These are phyloP conservation scores for Mycena polygramma DNA, from an alignment of 768 basidiomycete genomes.

Conservation along the genomic window DNA sequence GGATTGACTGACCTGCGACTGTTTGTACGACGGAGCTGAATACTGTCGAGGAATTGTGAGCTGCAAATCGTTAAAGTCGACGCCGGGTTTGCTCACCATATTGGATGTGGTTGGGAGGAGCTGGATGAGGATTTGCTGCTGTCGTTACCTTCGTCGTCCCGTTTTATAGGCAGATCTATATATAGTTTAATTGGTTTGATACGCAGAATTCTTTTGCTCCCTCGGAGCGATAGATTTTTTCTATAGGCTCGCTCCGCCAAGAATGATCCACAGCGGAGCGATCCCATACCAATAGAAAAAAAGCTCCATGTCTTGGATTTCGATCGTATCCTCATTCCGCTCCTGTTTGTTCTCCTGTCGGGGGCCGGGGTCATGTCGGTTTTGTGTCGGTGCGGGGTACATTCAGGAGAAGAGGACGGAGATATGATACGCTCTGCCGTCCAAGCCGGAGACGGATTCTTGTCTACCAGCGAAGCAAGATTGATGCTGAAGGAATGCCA, in stretches of 20 bases:
- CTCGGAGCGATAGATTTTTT: conserved; percentile 2
- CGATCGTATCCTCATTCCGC: not conserved
- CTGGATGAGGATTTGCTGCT: no score
- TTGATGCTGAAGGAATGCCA: not conserved
- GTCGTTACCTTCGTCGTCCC: not conserved
- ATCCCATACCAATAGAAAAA: no score
- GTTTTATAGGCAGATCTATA: conserved; percentile 24
- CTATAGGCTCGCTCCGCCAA: no score
- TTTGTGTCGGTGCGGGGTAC: conserved; percentile 27
- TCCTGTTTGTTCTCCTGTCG: not conserved
- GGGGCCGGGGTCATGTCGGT: conserved; percentile 21
- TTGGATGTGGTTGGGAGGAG: not conserved
- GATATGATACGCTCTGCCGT: conserved; percentile 6
- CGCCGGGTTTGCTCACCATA: conserved; percentile 1
- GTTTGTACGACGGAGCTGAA: no score
- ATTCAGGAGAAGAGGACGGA: not conserved
- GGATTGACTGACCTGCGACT: not conserved
- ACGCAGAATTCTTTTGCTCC: not conserved
- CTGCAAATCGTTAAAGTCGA: not conserved
- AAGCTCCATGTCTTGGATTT: not conserved
- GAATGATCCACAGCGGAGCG: no score
- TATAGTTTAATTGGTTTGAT: not conserved
- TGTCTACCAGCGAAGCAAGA: not conserved
- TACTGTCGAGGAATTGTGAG: not conserved
- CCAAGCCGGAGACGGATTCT: conserved; percentile 4